Conservation (phyloP, 169 alveolate species). For the Pseudocohnilembus persalinus region DNA sequence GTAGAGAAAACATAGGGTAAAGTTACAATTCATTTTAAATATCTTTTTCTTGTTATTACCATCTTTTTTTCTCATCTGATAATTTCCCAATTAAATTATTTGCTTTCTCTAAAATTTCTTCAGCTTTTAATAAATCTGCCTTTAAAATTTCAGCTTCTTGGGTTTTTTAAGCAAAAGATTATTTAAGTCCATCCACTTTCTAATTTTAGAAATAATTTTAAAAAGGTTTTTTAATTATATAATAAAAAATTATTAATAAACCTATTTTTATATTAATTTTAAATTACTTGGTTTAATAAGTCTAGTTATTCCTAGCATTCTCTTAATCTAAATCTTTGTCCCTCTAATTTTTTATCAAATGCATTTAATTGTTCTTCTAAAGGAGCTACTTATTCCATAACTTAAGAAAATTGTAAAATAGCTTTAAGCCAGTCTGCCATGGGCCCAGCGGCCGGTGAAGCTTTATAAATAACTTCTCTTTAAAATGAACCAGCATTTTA, state of each 20-base stretch:
- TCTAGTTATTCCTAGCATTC: slow-evolving; percentile 80
- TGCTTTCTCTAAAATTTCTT: slow-evolving; percentile 80
- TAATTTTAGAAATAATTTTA: too few species aligned
- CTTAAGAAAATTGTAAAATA: slow-evolving; percentile 82
- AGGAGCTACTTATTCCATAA: slow-evolving; percentile 84
- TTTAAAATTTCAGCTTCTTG: slow-evolving; percentile 88
- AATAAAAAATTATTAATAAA: too few species aligned
- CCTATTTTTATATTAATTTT: too few species aligned
- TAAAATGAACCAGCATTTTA: slow-evolving; percentile 84
- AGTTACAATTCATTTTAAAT: slow-evolving; percentile 69
- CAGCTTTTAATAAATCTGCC: slow-evolving; percentile 83
- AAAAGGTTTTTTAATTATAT: too few species aligned
- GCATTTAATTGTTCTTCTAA: slow-evolving; percentile 75
- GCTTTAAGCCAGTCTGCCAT: slow-evolving; percentile 92
- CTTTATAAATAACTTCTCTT: slow-evolving; percentile 78
- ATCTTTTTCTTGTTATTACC: slow-evolving; percentile 80
- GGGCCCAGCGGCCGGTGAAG: slow-evolving; percentile 90
- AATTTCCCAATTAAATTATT: slow-evolving; percentile 78
- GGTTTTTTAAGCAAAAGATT: slow-evolving; percentile 81
- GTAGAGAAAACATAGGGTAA: slow-evolving; percentile 82
- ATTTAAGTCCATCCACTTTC: slow-evolving; percentile 75
- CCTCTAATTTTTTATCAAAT: slow-evolving; percentile 65
- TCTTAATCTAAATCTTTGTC: slow-evolving; percentile 70
- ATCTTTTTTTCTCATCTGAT: slow-evolving; percentile 89
- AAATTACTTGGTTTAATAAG: slow-evolving; percentile 72